Evolutionary conservation across 2,329 filamentous ascomycete species (phyloP), one percentile per base, ranked within the genome.

Genomic region (Cercospora sp.): DNA sequence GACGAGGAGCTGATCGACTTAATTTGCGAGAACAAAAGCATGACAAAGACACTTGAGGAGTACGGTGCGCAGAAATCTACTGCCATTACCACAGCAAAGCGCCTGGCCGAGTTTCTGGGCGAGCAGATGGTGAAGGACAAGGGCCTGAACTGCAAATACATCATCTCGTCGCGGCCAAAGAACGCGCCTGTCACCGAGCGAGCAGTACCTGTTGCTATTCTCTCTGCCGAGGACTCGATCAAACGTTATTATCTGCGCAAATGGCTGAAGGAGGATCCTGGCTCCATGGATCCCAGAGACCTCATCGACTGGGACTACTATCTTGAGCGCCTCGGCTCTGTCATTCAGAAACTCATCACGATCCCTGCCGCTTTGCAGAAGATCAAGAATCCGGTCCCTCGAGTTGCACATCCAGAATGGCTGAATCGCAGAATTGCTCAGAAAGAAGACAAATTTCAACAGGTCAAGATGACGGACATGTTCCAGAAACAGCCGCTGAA

Each of bases 41-140:
- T 99, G 95, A 87, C 90, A 18, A 99, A 99, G 81, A 96, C 95
- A 0, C 83, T 99, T 1, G 94, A 97, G 73, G 96, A 99, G 80
- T 99, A 99, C 72, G 95, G 94, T 18, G 83, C 83, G 7, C 96
- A 99, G 75, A 99, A 99, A 78, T 98, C 94, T 0, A 99, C 95
- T 1, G 97, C 95, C n/a, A 99, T 99, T 78, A 99, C 95, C 2
- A 99, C 95, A 0, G 95, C 95, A 10, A 95, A 91, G 75, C 93
- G 95, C 70, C 82, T 99, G 51, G 95, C 95, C 39, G 95, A 99
- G 76, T 99, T 99, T 77, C 78, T 99, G 70, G 95, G 95, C 39
- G 94, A 97, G 78, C 93, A 97, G 77, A 99, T 99, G 96, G 90
- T 97, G 75, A 99, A 99, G 77, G 96, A 99, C 81, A 99, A 98